Percentiles rank a stretch among this genome's conserved stretches.
phyloP scores from a whole-genome alignment of 164 flowering plant species.

The Umbellularia californica region DNA sequence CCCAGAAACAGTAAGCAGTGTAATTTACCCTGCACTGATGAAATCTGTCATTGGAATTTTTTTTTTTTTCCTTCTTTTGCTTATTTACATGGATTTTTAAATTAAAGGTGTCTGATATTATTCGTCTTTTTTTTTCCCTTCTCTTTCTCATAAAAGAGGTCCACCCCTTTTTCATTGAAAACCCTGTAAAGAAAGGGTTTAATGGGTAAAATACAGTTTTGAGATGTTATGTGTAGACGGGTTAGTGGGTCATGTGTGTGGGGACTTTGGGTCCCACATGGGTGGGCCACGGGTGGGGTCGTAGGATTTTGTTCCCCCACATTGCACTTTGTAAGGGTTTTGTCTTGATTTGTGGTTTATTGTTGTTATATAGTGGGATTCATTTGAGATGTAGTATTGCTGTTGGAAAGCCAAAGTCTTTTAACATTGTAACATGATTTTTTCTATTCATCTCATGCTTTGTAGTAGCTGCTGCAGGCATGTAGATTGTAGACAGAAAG shows the following conservation, averaged over 20 bases:
- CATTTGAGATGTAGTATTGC: not conserved
- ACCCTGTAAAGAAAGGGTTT: not conserved
- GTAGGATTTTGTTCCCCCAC: too few relatives aligned
- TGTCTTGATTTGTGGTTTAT: not conserved
- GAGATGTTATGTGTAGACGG: not conserved
- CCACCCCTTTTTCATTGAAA: not conserved
- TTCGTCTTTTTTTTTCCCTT: not conserved
- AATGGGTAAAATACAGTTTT: not conserved
- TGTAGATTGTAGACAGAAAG: not conserved
- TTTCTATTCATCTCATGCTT: not conserved
- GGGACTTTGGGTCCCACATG: not conserved
- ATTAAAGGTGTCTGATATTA: not conserved
- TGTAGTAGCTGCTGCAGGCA: not conserved
- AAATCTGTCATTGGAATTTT: not conserved
- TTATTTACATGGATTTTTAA: not conserved
- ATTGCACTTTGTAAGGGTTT: too few relatives aligned
- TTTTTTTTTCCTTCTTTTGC: too few relatives aligned
- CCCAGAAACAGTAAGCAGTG: constrained; percentile 8
- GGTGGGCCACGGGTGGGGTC: not conserved
- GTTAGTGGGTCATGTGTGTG: not conserved
- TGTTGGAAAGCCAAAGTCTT: not conserved
- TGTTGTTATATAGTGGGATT: not conserved
- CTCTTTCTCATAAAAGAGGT: not conserved
- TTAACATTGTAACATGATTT: not conserved
- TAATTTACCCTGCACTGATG: not conserved